Percentiles rank a stretch among this genome's conserved stretches.
phyloP scores from a whole-genome alignment of 2,329 filamentous ascomycete species.

The Hymenoscyphus occultus region DNA sequence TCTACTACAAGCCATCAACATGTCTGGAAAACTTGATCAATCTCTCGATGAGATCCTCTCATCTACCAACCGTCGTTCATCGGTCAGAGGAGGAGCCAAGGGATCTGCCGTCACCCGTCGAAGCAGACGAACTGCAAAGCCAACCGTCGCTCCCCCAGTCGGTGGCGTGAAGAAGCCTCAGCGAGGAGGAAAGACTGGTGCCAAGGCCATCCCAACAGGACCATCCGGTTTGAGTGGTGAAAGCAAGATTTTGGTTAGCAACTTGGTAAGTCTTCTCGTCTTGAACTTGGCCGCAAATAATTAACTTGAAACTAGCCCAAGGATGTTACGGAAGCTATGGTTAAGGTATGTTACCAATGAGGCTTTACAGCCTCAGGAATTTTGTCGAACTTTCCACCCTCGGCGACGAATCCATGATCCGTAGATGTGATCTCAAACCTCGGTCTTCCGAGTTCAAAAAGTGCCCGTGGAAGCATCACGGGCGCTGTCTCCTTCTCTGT shows the following conservation, averaged over 20 bases:
- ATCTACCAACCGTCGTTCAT: constrained; percentile 56
- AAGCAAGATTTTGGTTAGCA: constrained; percentile 98
- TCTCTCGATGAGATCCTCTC: constrained; percentile 97
- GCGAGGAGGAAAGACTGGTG: constrained; percentile 57
- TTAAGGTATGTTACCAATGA: constrained; percentile 99
- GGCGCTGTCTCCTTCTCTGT: constrained; percentile 41
- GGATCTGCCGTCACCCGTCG: constrained; percentile 44
- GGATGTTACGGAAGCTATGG: constrained; percentile 94
- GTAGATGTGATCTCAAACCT: constrained; percentile 28
- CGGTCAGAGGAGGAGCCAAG: constrained; percentile 34
- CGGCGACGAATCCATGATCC: constrained; percentile 29
- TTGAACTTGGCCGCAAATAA: neutral
- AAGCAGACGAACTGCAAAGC: constrained; percentile 40
- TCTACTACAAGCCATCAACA: constrained; percentile 45
- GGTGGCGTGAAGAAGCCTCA: constrained; percentile 81
- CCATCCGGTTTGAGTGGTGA: constrained; percentile 62
- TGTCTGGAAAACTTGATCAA: constrained; percentile 95
- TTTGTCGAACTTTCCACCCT: constrained; percentile 63
- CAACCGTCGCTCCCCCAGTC: constrained; percentile 63
- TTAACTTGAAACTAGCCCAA: constrained; percentile 60
- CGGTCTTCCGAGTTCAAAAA: constrained; percentile 22
- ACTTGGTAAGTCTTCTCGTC: constrained; percentile 68
- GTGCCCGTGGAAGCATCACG: constrained; percentile 28
- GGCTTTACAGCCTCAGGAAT: constrained; percentile 65
- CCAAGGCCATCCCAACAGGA: constrained; percentile 64